Conservation (phyloP, 1,284 basidiomycete species). For the Marasmius tenuissimus region DNA sequence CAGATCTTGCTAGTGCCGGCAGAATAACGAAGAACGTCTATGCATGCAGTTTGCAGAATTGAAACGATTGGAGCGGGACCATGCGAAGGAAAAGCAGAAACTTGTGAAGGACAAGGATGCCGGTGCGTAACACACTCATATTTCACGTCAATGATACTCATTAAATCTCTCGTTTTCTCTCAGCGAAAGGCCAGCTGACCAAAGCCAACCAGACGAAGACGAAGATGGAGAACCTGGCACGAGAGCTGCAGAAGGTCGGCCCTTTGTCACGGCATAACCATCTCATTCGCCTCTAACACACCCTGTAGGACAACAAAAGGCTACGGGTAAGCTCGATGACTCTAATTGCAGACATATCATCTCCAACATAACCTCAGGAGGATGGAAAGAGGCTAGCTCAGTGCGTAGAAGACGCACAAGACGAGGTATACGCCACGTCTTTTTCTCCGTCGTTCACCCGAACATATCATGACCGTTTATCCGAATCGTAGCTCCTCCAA, state of each 20-base stretch:
- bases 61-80: conserved; percentile 79
- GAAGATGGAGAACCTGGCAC: conserved; percentile 84
- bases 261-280: conserved; percentile 3
- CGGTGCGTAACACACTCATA: conserved; percentile 43
- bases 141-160: conserved; percentile 13
- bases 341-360: conserved; percentile 9
- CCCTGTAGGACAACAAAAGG: conserved; percentile 75
- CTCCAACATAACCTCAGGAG: conserved; percentile 48
- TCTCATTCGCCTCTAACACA: conserved; percentile 17
- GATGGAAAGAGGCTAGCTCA: conserved; percentile 76
- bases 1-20: background rate
- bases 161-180: background rate
- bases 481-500: conserved; percentile 54
- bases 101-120: conserved; percentile 84
- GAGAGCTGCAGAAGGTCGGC: conserved; percentile 79
- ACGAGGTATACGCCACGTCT: conserved; percentile 53
- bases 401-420: conserved; percentile 79
- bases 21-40: background rate
- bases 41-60: conserved; percentile 72
- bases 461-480: conserved; percentile 6
- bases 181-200: conserved; percentile 79
- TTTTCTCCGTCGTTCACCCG: conserved; percentile 9
- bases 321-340: conserved; percentile 57
- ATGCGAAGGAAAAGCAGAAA: conserved; percentile 86
- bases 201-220: conserved; percentile 83